phyloP scores from a whole-genome alignment of 108 stramenopile species.

The Discostella stelligeroides region DNA sequence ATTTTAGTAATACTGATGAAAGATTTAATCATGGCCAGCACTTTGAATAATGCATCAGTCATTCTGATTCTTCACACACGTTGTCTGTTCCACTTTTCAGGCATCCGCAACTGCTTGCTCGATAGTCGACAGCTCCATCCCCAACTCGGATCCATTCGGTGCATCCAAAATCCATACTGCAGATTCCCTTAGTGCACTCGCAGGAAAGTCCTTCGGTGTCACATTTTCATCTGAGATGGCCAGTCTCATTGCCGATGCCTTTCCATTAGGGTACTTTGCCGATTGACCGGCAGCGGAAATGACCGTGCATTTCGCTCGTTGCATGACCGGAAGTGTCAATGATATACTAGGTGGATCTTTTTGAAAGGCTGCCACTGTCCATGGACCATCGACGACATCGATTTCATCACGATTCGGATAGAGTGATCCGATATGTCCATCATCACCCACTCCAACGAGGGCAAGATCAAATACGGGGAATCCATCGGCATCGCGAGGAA shows the following conservation, averaged over 20 bases:
- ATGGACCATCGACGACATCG: constrained; percentile 52
- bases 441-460: constrained; percentile 83
- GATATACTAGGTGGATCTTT: constrained; percentile 79
- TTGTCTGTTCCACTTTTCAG: no score
- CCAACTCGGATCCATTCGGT: constrained; percentile 62
- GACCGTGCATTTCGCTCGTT: constrained; percentile 58
- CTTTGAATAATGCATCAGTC: no score
- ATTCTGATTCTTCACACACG: no score
- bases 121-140: constrained; percentile 29
- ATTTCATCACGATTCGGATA: constrained; percentile 78
- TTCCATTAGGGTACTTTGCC: constrained; percentile 84
- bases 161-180: constrained; percentile 80
- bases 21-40: no score
- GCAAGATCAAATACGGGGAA: constrained; percentile 81
- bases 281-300: constrained; percentile 73
- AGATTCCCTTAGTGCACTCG: constrained; percentile 59
- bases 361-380: constrained; percentile 64
- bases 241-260: constrained; percentile 69
- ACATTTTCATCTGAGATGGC: constrained; percentile 64
- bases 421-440: constrained; percentile 78
- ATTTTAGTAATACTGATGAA: no score
- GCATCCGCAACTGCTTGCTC: constrained; percentile 46
- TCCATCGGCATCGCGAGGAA: constrained; percentile 61
- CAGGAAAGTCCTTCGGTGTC: constrained; percentile 68
- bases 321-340: constrained; percentile 76